Evolutionary conservation across 2,329 filamentous ascomycete species (phyloP).

Genomic region (Neoscytalidium dimidiatum): DNA sequence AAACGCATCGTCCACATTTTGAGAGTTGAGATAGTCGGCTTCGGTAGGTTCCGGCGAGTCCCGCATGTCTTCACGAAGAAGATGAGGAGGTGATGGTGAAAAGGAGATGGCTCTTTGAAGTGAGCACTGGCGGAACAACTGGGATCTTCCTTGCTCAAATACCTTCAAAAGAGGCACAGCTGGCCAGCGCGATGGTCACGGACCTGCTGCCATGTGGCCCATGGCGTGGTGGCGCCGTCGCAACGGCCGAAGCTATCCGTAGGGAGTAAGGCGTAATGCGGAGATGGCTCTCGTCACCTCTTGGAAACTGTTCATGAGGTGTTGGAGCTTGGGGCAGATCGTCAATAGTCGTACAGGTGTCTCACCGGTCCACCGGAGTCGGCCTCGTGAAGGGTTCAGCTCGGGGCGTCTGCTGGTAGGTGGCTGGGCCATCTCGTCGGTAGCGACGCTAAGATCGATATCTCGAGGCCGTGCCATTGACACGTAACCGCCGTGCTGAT

Average conservation of each 20-base stretch:
- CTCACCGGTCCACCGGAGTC: not conserved
- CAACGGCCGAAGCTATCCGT: not conserved
- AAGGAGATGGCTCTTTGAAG: not conserved
- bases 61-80: not conserved
- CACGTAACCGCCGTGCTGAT: not conserved
- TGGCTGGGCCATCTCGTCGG: not conserved
- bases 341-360: not conserved
- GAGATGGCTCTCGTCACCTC: not conserved
- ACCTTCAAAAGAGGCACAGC: not conserved
- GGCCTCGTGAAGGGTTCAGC: not conserved
- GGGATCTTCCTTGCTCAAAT: not conserved
- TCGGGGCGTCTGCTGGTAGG: not conserved
- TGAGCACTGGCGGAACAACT: not conserved
- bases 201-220: not conserved
- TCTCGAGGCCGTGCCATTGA: not conserved
- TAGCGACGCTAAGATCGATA: not conserved
- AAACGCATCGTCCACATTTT: not conserved
- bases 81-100: not conserved
- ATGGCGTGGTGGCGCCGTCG: not conserved
- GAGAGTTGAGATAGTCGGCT: not conserved
- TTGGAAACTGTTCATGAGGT: not conserved
- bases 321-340: not conserved
- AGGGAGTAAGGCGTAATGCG: not conserved
- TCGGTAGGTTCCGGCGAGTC: not conserved
- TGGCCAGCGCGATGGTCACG: not conserved